These are phyloP conservation scores for Verticillium nubilum DNA, from an alignment of 2,329 filamentous ascomycete genomes.

Conservation along the genomic window DNA sequence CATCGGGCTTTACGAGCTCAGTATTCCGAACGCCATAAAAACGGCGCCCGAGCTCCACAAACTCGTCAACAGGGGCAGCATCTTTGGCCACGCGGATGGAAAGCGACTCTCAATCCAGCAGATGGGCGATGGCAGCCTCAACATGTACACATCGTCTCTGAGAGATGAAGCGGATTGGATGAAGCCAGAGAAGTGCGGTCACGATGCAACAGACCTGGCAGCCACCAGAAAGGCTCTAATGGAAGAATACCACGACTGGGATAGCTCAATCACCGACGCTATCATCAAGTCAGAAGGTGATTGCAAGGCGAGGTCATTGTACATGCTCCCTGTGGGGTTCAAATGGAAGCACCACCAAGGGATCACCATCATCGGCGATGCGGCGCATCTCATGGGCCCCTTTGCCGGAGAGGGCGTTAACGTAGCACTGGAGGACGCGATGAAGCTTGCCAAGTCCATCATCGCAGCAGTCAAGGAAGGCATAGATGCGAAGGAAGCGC, in stretches of 20 bases:
- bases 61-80: conserved; percentile 39
- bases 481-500: conserved; percentile 9
- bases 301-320: conserved; percentile 38
- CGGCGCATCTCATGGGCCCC: conserved; percentile 54
- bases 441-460: conserved; percentile 40
- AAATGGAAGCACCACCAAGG: conserved; percentile 42
- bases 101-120: conserved; percentile 31
- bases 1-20: conserved; percentile 35
- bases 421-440: conserved; percentile 47
- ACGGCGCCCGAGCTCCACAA: conserved; percentile 36
- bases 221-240: conserved; percentile 32
- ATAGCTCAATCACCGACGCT: conserved; percentile 16
- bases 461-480: conserved; percentile 18
- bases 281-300: conserved; percentile 31
- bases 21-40: conserved; percentile 32
- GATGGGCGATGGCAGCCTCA: conserved; percentile 42
- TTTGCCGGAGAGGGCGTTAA: conserved; percentile 58
- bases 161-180: conserved; percentile 32
- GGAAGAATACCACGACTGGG: conserved; percentile 33
- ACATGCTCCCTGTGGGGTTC: conserved; percentile 44
- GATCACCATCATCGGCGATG: conserved; percentile 52
- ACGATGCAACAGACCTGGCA: conserved; percentile 33
- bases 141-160: conserved; percentile 30
- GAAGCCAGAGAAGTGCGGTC: conserved; percentile 31
- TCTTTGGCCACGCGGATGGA: conserved; percentile 38